phyloP scores from a whole-genome alignment of 805 yeast species.

The Metschnikowia rubicola region DNA sequence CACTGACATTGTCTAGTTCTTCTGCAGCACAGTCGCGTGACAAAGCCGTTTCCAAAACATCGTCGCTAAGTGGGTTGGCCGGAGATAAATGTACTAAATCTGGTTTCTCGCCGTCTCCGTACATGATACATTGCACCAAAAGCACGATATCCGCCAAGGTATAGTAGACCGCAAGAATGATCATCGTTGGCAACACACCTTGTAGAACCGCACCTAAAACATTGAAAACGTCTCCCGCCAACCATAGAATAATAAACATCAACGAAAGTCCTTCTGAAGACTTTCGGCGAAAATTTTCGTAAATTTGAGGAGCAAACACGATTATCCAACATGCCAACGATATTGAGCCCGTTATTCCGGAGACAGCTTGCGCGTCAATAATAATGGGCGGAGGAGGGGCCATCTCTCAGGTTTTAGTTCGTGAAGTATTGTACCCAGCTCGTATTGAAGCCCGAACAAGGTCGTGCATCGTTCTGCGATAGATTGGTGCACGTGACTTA shows the following conservation, averaged over 20 bases:
- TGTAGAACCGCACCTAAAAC: slow-evolving; percentile 88
- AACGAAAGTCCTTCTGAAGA: slow-evolving; percentile 88
- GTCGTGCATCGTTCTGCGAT: no score
- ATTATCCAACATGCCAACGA: slow-evolving; percentile 98
- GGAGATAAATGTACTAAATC: slow-evolving; percentile 84
- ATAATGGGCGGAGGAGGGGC: slow-evolving; percentile 66
- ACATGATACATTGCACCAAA: slow-evolving; percentile 76
- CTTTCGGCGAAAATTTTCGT: slow-evolving; percentile 82
- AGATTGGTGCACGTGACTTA: no score
- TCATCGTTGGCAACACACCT: slow-evolving; percentile 92
- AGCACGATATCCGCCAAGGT: slow-evolving; percentile 86
- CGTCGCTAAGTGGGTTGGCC: slow-evolving; percentile 77
- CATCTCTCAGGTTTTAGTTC: slow-evolving; percentile 20
- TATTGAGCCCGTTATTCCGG: slow-evolving; percentile 81
- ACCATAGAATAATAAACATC: slow-evolving; percentile 84
- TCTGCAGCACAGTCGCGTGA: slow-evolving; percentile 33
- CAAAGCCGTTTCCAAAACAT: slow-evolving; percentile 59
- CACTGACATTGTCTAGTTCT: slow-evolving; percentile 15
- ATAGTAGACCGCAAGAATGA: slow-evolving; percentile 85
- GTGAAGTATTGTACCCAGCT: no score
- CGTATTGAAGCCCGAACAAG: no score
- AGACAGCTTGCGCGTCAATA: slow-evolving; percentile 64
- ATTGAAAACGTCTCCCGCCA: slow-evolving; percentile 90
- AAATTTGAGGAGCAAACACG: slow-evolving; percentile 95
- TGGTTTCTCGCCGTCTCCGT: slow-evolving; percentile 60